Conservation (phyloP, 108 stramenopile species). For the Discostella stelligeroides region DNA sequence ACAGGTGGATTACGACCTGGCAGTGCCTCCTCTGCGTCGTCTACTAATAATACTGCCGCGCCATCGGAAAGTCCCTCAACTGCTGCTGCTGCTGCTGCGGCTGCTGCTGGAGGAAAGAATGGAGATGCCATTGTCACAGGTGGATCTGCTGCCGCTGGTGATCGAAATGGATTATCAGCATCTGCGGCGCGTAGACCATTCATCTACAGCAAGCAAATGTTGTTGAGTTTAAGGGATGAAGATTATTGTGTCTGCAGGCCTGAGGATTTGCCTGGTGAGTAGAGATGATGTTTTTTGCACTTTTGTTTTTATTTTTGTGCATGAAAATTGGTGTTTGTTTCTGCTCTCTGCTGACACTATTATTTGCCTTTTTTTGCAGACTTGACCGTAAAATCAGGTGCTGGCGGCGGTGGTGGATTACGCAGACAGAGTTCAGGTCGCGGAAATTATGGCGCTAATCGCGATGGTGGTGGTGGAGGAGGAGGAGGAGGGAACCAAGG, state of each 20-base stretch:
- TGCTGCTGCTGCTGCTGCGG: background rate
- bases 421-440: conserved; percentile 14
- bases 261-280: conserved; percentile 30
- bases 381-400: conserved; percentile 24
- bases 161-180: background rate
- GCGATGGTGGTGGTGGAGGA: conserved; percentile 24
- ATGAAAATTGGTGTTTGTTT: background rate
- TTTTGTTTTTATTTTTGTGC: background rate
- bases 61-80: background rate
- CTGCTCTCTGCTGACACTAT: background rate
- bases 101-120: conserved; percentile 1
- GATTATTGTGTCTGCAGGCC: conserved; percentile 44
- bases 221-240: conserved; percentile 34
- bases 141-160: background rate
- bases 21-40: conserved; percentile 6
- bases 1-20: conserved; percentile 41
- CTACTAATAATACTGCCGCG: conserved; percentile 6
- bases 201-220: conserved; percentile 50
- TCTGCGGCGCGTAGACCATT: conserved; percentile 22
- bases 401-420: conserved; percentile 7
- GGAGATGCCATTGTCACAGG: background rate
- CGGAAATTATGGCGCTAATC: conserved; percentile 8
- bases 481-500: conserved; percentile 25
- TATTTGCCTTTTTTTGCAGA: conserved; percentile 1
- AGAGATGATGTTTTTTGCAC: background rate